Evolutionary conservation across 2,329 filamentous ascomycete species (phyloP), one percentile per base, ranked within the genome.

Genomic region (Colletotrichum chrysophilum): DNA sequence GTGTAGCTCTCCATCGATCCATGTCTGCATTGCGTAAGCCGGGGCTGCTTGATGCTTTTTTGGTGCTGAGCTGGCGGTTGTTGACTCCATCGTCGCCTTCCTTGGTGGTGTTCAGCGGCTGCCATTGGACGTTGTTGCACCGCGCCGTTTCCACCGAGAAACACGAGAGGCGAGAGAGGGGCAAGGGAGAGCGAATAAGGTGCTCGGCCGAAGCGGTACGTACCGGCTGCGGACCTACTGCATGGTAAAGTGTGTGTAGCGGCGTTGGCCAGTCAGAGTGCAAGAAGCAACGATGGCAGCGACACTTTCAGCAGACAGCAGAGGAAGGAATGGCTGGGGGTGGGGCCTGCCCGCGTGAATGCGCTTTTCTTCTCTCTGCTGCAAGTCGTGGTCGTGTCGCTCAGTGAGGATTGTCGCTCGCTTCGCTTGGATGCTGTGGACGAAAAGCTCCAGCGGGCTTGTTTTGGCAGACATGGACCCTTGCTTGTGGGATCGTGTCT

Each of bases 401-500:
- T 74, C 43, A 58, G 21, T 64, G 36, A 52, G 48, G 65, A n/a
- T 14, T 38, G 60, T 55, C 55, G 61, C 34, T 74, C 34, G 66
- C 28, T 64, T 61, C 56, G 60, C 55, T 60, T 43, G 58, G 58
- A 43, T 38, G 36, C 7, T 16, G 4, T 71, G 72, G 72, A 60
- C 38, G 52, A 34, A 56, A 66, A 24, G 30, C 62, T 66, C 52
- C 60, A 62, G 32, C 32, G 26, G 36, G 55, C 52, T 75, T 66
- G 38, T 61, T 72, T 67, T 55, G 55, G 70, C 36, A 67, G 64
- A 73, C 73, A 67, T 64, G 73, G 64, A 30, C 56, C 70, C 73
- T 75, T 73, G 73, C 43, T 68, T 62, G 73, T 73, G 70, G 70
- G 69, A 68, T 48, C 64, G 62, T 68, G 69, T 73, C 73, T 68